Evolutionary conservation across 1,139 yeast species (phyloP), one percentile per base, ranked within the genome.

Genomic region (Geotrichum aggregatum): DNA sequence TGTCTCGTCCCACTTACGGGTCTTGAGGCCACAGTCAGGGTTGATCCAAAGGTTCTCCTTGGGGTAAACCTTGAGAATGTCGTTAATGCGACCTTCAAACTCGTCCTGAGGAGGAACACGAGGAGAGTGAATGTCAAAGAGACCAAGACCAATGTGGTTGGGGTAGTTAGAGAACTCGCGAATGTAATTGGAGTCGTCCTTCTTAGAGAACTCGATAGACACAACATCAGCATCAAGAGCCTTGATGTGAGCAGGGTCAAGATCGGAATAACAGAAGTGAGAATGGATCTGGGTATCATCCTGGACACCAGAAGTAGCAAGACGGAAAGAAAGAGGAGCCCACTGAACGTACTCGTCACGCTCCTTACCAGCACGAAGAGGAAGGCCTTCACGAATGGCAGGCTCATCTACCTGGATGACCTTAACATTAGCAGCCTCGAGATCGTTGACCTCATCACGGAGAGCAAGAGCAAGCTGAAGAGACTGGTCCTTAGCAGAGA

Each of bases 1-100:
- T 66, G 88, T 86, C 80, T 87, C 95, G 63, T 84, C 84, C 95
- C 95, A 87, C 64, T 91, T 92, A 81, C 96, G 85, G 72, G 96
- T 87, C 86, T 91, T 91, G 76, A 91, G 83, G 83, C 98, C 98
- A 84, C 98, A 92, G 80, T 92, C 98, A 70, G 98, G 98, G 94
- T 92, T 92, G 71, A 92, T 94, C 98, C 98, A 92, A 83, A 92
- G 87, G 78, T 91, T 91, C 73, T 87, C 87, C 70, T 94, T 94
- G 72, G 97, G 96, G 82, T 91, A 92, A 61, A 87, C 94, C 79
- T 89, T 88, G 76, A 92, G 80, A 79, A 92, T 91, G 73, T 88
- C 94, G 70, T 83, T 83, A 70, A 92, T 87, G 79, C 96, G 89
- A 72, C 84, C 76, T 73, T 88, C 84, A 76, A 92, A 91, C 79